Base-by-base conservation (phyloP, 768 basidiomycete species). In the Russula emetica region DNA sequence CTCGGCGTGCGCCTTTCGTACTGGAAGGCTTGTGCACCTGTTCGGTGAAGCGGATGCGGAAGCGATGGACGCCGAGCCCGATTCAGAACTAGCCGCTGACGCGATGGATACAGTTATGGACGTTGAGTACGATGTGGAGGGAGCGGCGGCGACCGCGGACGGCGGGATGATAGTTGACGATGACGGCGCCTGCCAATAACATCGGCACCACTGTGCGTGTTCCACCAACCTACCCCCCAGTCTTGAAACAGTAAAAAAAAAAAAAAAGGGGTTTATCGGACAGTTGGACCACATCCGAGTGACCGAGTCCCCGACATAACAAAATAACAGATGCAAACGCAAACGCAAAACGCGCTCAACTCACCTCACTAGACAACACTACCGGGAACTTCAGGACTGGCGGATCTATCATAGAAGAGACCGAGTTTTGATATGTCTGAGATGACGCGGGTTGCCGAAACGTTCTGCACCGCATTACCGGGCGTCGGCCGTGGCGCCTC, bases 1-100 rank as follows among this genome's bases (percentile, higher is more conserved):
- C 83, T 92, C 32, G 85, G 86, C 10, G 84, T n/a, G n/a, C 87
- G 63, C 88, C 93, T 2, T 97, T 98, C 71, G 84, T 87, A 65
- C 74, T 89, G 4, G 91, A 84, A 13, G 94, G 88, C 0, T n/a
- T n/a, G n/a, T n/a, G n/a, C n/a, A n/a, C n/a, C 75, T 98, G 6
- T 94, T 96, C 68, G 85, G 86, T 8, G 83, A 80, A 45, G 87
- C 90, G 0, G 94, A 93, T 71, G 85, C 84, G 0, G 63, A 38
- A 11, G 88, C 86, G 20, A 92, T 90, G 8, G 76, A 76, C 2
- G 71, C 72, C 5, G 74, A 73, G 10, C 62, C 61, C 14, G 70
- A 72, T n/a, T 73, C 70, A n/a, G 67, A 67, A 56, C 65, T 22
- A 13, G n/a, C 40, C 13, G 40, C 79, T 44, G 45, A 53, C 24